Evolutionary conservation across 805 yeast species (phyloP).

Genomic region (Metschnikowia gelsemii): DNA sequence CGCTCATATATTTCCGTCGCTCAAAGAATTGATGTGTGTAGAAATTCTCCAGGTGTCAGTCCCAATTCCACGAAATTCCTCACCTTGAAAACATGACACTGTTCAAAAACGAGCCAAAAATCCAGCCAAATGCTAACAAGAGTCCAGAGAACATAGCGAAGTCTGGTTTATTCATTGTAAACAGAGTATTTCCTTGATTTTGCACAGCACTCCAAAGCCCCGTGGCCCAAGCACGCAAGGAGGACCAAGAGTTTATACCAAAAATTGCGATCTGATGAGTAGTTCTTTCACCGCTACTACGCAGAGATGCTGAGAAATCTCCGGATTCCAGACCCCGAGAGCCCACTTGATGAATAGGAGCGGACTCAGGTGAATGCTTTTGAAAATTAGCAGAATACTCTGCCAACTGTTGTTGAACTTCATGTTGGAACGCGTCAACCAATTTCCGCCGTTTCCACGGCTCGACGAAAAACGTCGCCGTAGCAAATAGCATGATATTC

Average conservation of each 20-base stretch:
- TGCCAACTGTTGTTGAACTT: slow-evolving; percentile 48
- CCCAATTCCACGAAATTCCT: too few relatives aligned
- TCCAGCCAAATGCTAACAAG: slow-evolving; percentile 15
- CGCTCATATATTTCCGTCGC: too few relatives aligned
- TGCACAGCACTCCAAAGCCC: background rate
- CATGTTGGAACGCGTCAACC: slow-evolving; percentile 79
- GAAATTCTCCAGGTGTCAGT: too few relatives aligned
- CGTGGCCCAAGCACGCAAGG: slow-evolving; percentile 4
- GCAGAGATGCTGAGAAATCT: too few relatives aligned
- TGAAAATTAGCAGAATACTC: slow-evolving; percentile 15
- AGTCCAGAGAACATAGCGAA: slow-evolving; percentile 14
- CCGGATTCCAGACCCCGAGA: background rate
- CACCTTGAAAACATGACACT: slow-evolving; percentile 1
- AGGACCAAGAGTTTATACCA: slow-evolving; percentile 7
- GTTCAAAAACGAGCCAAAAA: slow-evolving; percentile 11
- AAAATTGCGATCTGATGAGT: slow-evolving; percentile 3
- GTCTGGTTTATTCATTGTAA: slow-evolving; percentile 11
- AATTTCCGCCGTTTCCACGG: slow-evolving; percentile 89
- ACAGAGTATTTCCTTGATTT: slow-evolving; percentile 2
- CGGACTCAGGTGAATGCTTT: too few relatives aligned
- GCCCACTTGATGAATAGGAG: too few relatives aligned
- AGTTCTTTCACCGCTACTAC: too few relatives aligned
- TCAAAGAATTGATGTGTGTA: too few relatives aligned
- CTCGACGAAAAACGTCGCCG: slow-evolving; percentile 85
- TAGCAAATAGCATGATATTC: slow-evolving; percentile 71